These are phyloP conservation scores for Trifolium fragiferum DNA, from an alignment of 306 rosid genomes.

Conservation along the genomic window DNA sequence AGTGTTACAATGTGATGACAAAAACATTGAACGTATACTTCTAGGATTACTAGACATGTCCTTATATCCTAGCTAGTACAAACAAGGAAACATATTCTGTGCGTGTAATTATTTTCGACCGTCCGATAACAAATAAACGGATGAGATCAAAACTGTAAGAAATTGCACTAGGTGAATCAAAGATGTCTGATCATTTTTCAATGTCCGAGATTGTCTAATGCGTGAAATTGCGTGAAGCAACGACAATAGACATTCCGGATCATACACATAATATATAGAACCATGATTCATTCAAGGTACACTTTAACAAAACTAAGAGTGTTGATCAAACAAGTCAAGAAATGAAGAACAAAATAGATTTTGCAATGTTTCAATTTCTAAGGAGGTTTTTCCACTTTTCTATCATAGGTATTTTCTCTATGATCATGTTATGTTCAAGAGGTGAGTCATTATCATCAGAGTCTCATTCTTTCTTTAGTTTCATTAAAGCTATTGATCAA, in stretches of 20 bases:
- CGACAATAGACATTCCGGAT: no score
- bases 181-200: no score
- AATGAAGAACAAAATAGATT: constrained; percentile 37
- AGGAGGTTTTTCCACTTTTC: constrained; percentile 19
- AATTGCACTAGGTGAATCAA: no score
- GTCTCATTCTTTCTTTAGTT: constrained; percentile 44
- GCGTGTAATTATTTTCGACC: no score
- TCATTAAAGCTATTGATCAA: constrained; percentile 44
- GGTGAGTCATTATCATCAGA: constrained; percentile 44
- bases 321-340: constrained; percentile 14
- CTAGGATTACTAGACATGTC: constrained; percentile 44
- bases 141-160: no score
- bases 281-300: constrained; percentile 28
- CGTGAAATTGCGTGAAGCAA: no score
- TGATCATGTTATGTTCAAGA: constrained; percentile 24
- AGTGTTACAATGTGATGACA: constrained; percentile 34
- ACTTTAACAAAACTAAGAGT: not conserved
- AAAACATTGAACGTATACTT: not conserved
- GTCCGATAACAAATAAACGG: no score
- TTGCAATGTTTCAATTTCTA: constrained; percentile 25
- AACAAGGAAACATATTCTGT: not conserved
- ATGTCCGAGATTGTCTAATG: no score
- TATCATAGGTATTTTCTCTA: constrained; percentile 11
- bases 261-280: not conserved
- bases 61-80: constrained; percentile 41